phyloP scores from a whole-genome alignment of 2,329 filamentous ascomycete genomes.

The Sclerotinia glacialis region DNA sequence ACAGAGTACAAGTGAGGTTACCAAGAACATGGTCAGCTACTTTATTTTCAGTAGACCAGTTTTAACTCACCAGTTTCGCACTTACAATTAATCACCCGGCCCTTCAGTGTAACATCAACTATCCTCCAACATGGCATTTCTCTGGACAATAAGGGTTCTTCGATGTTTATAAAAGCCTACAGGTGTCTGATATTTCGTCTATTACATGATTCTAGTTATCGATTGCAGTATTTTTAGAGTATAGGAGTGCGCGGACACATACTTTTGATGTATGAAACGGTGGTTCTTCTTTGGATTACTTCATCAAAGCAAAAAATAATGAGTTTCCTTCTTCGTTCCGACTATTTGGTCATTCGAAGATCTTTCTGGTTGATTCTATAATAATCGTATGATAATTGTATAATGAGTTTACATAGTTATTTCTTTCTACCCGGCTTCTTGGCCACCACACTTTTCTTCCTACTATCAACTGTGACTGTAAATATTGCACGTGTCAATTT shows the following conservation, averaged over 20 bases:
- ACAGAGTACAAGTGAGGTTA: too few relatives aligned
- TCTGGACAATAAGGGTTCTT: background rate
- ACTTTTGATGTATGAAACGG: background rate
- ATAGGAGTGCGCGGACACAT: background rate
- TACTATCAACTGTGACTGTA: too few relatives aligned
- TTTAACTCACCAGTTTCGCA: too few relatives aligned
- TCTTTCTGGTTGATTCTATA: background rate
- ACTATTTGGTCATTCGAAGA: background rate
- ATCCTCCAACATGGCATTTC: too few relatives aligned
- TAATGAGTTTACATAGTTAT: background rate
- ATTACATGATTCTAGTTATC: background rate
- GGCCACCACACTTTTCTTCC: fast-evolving
- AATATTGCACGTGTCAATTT: too few relatives aligned
- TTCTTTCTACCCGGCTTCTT: too few relatives aligned
- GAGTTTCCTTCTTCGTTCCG: background rate
- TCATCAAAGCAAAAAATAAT: background rate
- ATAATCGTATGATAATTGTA: background rate
- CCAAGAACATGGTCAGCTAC: too few relatives aligned
- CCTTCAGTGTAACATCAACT: too few relatives aligned
- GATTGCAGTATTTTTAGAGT: background rate
- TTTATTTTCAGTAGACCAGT: too few relatives aligned
- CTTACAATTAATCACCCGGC: too few relatives aligned
- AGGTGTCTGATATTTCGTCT: background rate
- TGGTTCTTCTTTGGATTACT: background rate
- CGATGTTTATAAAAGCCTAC: background rate